A percentile compares a stretch with the other conserved stretches of the same genome.
Evolutionary conservation across 2,329 filamentous ascomycete species (phyloP).

Genomic region (Salinomyces thailandicus): DNA sequence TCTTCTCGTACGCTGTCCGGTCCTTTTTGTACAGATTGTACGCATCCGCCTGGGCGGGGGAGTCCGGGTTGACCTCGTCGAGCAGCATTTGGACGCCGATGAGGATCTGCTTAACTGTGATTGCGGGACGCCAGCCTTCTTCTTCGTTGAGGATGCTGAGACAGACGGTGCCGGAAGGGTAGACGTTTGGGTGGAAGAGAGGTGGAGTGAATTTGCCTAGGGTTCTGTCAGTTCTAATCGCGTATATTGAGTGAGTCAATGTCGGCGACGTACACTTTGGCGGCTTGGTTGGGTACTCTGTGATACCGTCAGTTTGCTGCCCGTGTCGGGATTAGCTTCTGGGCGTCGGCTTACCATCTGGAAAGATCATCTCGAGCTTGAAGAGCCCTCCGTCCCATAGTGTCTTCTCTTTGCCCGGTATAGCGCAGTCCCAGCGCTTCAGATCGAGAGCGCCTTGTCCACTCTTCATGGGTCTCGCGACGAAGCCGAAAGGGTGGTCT

Average conservation of each 20-base stretch:
- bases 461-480: slow-evolving; percentile 75
- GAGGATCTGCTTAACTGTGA: slow-evolving; percentile 96
- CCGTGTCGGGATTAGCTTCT: background rate
- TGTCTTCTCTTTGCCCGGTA: slow-evolving; percentile 92
- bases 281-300: slow-evolving; percentile 97
- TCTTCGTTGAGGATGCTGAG: slow-evolving; percentile 96
- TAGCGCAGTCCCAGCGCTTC: slow-evolving; percentile 92
- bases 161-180: slow-evolving; percentile 94
- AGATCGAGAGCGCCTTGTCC: slow-evolving; percentile 74
- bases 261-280: slow-evolving; percentile 72
- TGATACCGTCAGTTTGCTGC: slow-evolving; percentile 6
- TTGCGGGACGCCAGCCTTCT: slow-evolving; percentile 96
- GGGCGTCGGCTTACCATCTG: slow-evolving; percentile 65
- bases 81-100: slow-evolving; percentile 92
- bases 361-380: slow-evolving; percentile 86
- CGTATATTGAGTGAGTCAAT: background rate
- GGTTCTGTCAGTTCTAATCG: slow-evolving; percentile 4
- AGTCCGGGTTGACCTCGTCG: slow-evolving; percentile 93
- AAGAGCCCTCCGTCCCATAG: slow-evolving; percentile 97
- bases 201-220: slow-evolving; percentile 92
- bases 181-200: slow-evolving; percentile 96
- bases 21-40: slow-evolving; percentile 97
- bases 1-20: slow-evolving; percentile 72
- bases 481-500: slow-evolving; percentile 97
- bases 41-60: slow-evolving; percentile 89